These are phyloP conservation scores for Vachellia collinsii DNA, from an alignment of 306 rosid genomes.

Conservation along the genomic window DNA sequence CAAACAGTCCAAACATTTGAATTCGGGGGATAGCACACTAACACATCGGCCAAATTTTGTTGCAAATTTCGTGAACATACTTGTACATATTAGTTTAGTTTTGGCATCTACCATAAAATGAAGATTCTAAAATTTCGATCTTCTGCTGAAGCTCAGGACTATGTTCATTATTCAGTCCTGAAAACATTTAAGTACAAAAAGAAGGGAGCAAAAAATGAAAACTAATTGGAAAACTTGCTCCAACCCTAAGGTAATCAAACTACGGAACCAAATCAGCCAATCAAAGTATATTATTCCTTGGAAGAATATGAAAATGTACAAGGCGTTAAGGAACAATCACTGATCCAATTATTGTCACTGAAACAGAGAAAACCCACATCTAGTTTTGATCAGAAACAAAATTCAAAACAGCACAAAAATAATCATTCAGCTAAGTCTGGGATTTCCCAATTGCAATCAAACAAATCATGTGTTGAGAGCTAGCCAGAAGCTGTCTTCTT, in stretches of 20 bases:
- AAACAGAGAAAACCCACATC: constrained; percentile 39
- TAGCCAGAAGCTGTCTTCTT: constrained; percentile 59
- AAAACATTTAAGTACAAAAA: not conserved
- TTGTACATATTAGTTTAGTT: not conserved
- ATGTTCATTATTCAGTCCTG: not conserved
- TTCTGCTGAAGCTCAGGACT: not conserved
- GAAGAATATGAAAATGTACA: not conserved
- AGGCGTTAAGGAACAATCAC: not conserved
- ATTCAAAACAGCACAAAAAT: constrained; percentile 30
- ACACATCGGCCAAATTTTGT: not conserved
- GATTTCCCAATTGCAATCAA: constrained; percentile 36
- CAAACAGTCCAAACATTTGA: not conserved
- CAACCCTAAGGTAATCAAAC: not conserved
- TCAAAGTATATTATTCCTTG: constrained; percentile 9
- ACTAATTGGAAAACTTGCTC: not conserved
- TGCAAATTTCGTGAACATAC: not conserved
- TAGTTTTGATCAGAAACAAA: constrained; percentile 37
- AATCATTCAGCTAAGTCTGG: constrained; percentile 35
- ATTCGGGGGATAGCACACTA: not conserved
- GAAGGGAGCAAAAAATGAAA: not conserved
- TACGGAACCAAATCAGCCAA: not conserved
- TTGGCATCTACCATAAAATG: not conserved
- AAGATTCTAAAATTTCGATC: not conserved
- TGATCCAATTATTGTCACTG: constrained; percentile 39
- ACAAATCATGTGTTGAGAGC: not conserved